These are phyloP conservation scores for Ophiocordyceps camponoti-saundersi DNA, from an alignment of 2,329 filamentous ascomycete species.

Conservation along the genomic window DNA sequence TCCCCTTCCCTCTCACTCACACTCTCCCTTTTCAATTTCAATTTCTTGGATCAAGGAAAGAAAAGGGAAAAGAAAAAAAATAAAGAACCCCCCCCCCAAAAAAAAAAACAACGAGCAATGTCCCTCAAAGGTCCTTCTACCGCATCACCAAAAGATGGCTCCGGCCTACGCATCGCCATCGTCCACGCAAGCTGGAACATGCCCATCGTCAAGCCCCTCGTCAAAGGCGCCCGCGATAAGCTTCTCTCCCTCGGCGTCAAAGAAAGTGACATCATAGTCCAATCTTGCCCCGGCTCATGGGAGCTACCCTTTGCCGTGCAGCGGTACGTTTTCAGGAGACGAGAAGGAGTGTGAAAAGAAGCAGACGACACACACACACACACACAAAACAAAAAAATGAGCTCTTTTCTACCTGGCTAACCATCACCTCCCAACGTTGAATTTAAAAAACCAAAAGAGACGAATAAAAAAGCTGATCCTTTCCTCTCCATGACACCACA, in stretches of 20 bases:
- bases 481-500: no score
- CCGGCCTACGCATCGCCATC: slow-evolving; percentile 74
- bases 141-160: slow-evolving; percentile 45
- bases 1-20: neutral
- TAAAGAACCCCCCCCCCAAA: neutral
- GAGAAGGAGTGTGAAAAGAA: no score
- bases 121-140: slow-evolving; percentile 37
- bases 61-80: no score
- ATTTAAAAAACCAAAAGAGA: no score
- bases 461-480: neutral
- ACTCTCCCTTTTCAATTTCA: no score
- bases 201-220: slow-evolving; percentile 69
- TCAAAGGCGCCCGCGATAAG: slow-evolving; percentile 63
- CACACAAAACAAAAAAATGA: no score
- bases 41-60: no score
- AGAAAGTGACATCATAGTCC: slow-evolving; percentile 72
- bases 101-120: slow-evolving; percentile 10
- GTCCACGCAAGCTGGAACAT: slow-evolving; percentile 93
- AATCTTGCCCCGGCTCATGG: slow-evolving; percentile 86
- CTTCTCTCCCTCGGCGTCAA: slow-evolving; percentile 66
- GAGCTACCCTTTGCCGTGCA: slow-evolving; percentile 86
- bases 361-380: no score
- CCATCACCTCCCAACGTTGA: no score
- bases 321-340: slow-evolving; percentile 32
- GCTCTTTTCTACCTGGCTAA: no score